These are phyloP conservation scores for Allium fistulosum DNA, from an alignment of 106 monocot genomes.

Conservation along the genomic window DNA sequence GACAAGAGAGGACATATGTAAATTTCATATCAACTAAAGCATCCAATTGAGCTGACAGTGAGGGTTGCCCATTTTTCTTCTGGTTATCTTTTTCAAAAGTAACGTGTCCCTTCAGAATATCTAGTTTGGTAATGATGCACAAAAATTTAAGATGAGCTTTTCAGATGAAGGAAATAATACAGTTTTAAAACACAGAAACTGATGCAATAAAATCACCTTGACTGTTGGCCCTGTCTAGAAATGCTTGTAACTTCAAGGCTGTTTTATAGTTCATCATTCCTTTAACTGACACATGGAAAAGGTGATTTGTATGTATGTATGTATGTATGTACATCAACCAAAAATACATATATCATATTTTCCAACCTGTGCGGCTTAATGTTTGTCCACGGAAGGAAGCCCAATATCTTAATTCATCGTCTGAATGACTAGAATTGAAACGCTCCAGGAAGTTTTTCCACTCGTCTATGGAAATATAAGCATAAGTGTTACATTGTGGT, in stretches of 20 bases:
- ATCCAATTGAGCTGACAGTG: slow-evolving; percentile 40
- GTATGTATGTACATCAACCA: not conserved
- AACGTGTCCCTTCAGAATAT: slow-evolving; percentile 33
- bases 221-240: slow-evolving; percentile 43
- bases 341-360: not conserved
- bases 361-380: slow-evolving; percentile 62
- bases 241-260: slow-evolving; percentile 56
- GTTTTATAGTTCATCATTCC: slow-evolving; percentile 84
- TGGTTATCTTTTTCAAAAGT: slow-evolving; percentile 33
- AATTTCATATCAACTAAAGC: slow-evolving; percentile 66
- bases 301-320: slow-evolving; percentile 1
- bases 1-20: slow-evolving; percentile 70
- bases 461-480: slow-evolving; percentile 34
- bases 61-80: slow-evolving; percentile 22
- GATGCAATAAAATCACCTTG: slow-evolving; percentile 20
- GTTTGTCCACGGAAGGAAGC: slow-evolving; percentile 81
- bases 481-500: not conserved
- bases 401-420: slow-evolving; percentile 57
- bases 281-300: slow-evolving; percentile 29
- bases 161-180: not conserved
- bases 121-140: slow-evolving; percentile 15
- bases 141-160: not conserved
- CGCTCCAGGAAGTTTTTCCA: slow-evolving; percentile 70
- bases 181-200: too few relatives aligned
- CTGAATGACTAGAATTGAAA: slow-evolving; percentile 14